These are phyloP conservation scores for Penicillium waksmanii DNA, from an alignment of 495 filamentous ascomycete genomes.

Conservation along the genomic window DNA sequence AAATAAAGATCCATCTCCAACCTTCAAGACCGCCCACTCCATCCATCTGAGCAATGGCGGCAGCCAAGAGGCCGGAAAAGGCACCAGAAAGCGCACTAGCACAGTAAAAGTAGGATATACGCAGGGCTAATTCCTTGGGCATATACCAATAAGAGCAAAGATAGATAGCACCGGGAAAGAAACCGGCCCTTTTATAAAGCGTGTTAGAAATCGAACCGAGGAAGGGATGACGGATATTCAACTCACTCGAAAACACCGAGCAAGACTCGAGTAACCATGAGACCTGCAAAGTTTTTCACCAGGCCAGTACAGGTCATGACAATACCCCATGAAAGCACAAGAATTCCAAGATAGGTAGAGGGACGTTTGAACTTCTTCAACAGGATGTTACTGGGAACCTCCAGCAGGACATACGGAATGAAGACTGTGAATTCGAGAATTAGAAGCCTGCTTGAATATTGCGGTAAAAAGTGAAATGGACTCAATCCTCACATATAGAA, in stretches of 20 bases:
- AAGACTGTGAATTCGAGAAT: constrained; percentile 43
- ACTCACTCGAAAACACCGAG: constrained; percentile 65
- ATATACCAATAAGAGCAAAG: constrained; percentile 75
- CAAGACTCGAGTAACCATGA: constrained; percentile 63
- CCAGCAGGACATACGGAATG: constrained; percentile 66
- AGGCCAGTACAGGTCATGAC: constrained; percentile 44
- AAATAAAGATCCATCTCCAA: constrained; percentile 76
- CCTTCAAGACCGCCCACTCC: constrained; percentile 63
- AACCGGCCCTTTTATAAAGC: constrained; percentile 36
- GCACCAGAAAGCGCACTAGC: constrained; percentile 64
- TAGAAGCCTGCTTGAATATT: background rate
- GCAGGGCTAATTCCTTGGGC: constrained; percentile 30
- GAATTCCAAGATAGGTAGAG: constrained; percentile 53
- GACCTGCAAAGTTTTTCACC: constrained; percentile 60
- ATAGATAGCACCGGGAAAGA: constrained; percentile 74
- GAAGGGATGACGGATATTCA: background rate
- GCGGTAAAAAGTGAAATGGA: background rate
- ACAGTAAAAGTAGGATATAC: constrained; percentile 65
- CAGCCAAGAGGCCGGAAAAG: constrained; percentile 70
- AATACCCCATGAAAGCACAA: constrained; percentile 59
- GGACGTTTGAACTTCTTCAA: constrained; percentile 44
- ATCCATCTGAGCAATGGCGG: constrained; percentile 66
- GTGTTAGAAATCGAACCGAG: background rate
- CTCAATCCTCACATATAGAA: constrained; percentile 43
- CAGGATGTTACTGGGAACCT: constrained; percentile 60